Base-by-base conservation (phyloP, 306 rosid genomes). In the Cucumis hystrix region DNA sequence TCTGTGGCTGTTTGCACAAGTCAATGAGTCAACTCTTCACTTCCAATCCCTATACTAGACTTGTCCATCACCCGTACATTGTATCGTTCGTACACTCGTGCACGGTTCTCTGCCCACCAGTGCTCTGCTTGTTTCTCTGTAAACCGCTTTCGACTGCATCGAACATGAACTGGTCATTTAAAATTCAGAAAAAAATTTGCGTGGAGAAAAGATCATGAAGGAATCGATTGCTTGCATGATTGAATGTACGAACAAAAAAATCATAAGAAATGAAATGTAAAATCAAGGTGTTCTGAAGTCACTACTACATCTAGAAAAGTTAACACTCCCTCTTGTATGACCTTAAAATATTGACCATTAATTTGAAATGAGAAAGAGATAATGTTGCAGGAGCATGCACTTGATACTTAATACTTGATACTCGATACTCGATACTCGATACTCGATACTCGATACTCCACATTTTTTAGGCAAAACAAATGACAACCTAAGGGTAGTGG, bases 41-140 rank as follows among this genome's bases (percentile, higher is more conserved):
- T 88, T 75, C 97, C 99, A 77, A 86, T 80, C 17, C 97, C 99
- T 71, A 95, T 87, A 77, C 82, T 82, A 23, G 97, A 92, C 86
- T 95, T 95, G 87, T 95, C 97, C 40, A 84, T 78, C 85, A 83
- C 85, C 45, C 91, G 92, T 65, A 92, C 99, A 30, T 95, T 88
- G 84, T 95, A 95, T 72, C 86, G 89, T 82, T 92, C 96, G 28
- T 92, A 87, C 12, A 95, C 99, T 79, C 99, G 90, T 56, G 83
- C 86, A 0, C 97, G 93, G 70, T 95, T 95, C 84, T 89, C 99
- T 16, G 97, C 92, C 99, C 99, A 95, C 99, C 99, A 92, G 74
- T 86, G 91, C 84, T 92, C 97, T 79, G 99, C 99, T 83, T 95
- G 96, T 79, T 89, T 95, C 87, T 95, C 97, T 41, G 96, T 95